phyloP scores from a whole-genome alignment of 306 rosid species.

The Urtica urens region DNA sequence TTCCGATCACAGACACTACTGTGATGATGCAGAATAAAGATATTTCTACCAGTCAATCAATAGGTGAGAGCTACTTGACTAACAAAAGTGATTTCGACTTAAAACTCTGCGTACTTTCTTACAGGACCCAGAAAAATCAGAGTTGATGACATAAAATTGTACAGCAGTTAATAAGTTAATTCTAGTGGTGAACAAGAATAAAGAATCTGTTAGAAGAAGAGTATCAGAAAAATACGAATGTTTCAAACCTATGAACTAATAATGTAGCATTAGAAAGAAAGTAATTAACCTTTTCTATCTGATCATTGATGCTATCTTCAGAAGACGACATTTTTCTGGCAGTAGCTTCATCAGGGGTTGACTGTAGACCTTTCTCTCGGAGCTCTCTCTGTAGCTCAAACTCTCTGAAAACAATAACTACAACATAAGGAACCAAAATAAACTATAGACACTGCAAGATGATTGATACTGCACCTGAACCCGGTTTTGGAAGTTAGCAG shows the following conservation, averaged over 20 bases:
- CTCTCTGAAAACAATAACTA: slow-evolving; percentile 57
- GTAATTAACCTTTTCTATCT: slow-evolving; percentile 48
- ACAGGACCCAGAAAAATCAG: too few species aligned
- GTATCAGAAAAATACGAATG: background rate
- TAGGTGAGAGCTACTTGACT: too few species aligned
- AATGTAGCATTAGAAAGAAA: background rate
- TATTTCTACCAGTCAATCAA: too few species aligned
- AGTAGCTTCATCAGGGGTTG: slow-evolving; percentile 62
- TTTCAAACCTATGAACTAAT: background rate
- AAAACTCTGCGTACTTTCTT: too few species aligned
- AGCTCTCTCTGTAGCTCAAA: slow-evolving; percentile 99
- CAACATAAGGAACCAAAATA: slow-evolving; percentile 23
- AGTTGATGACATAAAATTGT: too few species aligned
- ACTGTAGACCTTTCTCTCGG: slow-evolving; percentile 79
- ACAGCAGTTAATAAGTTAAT: too few species aligned
- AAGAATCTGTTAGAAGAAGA: background rate
- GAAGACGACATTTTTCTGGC: slow-evolving; percentile 51
- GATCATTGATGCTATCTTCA: slow-evolving; percentile 53
- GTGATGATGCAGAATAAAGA: too few species aligned
- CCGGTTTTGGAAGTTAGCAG: slow-evolving; percentile 99
- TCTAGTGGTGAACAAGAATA: too few species aligned
- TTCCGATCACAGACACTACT: too few species aligned
- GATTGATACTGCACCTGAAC: slow-evolving; percentile 58
- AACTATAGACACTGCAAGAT: slow-evolving; percentile 19
- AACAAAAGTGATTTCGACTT: too few species aligned